Evolutionary conservation across 768 basidiomycete genomes (phyloP), one percentile per base, ranked within the genome.

Genomic region (Multifurca ochricompacta): DNA sequence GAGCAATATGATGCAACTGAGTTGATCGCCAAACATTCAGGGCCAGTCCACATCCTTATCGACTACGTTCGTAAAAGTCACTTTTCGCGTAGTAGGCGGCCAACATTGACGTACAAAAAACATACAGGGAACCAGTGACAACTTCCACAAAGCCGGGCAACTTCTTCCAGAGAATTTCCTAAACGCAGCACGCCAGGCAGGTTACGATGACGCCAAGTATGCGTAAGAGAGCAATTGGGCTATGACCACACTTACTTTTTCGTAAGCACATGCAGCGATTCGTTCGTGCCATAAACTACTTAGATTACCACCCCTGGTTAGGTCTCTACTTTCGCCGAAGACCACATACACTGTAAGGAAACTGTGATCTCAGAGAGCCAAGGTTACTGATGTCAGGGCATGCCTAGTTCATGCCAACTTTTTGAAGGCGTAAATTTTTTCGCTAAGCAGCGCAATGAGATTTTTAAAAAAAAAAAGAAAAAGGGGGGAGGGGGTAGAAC

Each of bases 241-340:
- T 95, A 94, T 64, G 91, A 94, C 63, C 88, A 92, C 65, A 82
- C 83, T 48, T 94, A 94, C 66, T 94, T 84, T 69, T 96, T 95
- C 64, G 91, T 85, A 62, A 60, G 74, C 34, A 23, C 27, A 42
- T 32, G 35, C 39, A 18, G 10, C 11, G 13, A 18, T 27, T n/a
- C 16, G 5, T 40, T 18, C 9, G 6, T 18, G 25, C 39, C 34
- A 36, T 3, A 41, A 9, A 19, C 31, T 16, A 32, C 49, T 56
- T 23, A 50, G 27, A 41, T 43, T 31, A 3, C 27, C 35, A 16
- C 41, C n/a, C n/a, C 8, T 41, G 14, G 14, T 35, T 47, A 92
- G 91, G 85, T 96, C 40, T 91, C 92, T 1, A 92, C 90, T 3
- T 95, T 95, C 65, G 85, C 82, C 16, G 74, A 84, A 10, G 93